Conservation (phyloP, 2,329 filamentous ascomycete species). For the Claviceps spartinae region DNA sequence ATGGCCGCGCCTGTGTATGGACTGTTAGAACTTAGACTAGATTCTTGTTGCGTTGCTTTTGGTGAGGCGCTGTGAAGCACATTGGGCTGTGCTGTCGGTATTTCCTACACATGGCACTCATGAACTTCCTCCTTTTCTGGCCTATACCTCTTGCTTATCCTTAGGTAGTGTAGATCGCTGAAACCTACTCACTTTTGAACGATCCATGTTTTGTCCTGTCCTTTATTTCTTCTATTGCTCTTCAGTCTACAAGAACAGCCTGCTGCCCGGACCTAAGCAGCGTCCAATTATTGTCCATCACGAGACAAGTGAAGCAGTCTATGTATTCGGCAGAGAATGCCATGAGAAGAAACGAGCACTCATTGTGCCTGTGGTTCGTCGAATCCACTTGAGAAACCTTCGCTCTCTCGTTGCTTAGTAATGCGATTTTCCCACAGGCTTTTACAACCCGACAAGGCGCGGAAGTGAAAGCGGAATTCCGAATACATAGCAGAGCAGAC, state of each 20-base stretch:
- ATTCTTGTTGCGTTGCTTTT: too few relatives aligned
- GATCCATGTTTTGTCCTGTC: neutral
- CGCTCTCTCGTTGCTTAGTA: neutral
- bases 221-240: neutral
- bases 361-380: neutral
- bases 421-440: neutral
- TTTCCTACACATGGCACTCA: neutral
- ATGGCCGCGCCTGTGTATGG: conserved; percentile 26
- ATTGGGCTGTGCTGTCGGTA: neutral
- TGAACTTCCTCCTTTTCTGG: too few relatives aligned
- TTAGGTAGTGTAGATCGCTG: neutral
- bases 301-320: too few relatives aligned
- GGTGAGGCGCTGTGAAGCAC: too few relatives aligned
- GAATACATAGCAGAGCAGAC: neutral
- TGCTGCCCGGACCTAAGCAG: neutral
- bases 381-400: neutral
- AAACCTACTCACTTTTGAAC: conserved; percentile 1
- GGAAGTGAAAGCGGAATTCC: neutral
- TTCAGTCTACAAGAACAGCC: neutral
- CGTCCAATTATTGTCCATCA: neutral
- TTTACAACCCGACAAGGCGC: neutral
- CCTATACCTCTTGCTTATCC: too few relatives aligned
- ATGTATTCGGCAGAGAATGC: neutral
- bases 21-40: too few relatives aligned
- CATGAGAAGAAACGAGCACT: neutral